Evolutionary conservation across 768 basidiomycete species (phyloP), one percentile per base, ranked within the genome.

Genomic region (Tricholomella constricta): DNA sequence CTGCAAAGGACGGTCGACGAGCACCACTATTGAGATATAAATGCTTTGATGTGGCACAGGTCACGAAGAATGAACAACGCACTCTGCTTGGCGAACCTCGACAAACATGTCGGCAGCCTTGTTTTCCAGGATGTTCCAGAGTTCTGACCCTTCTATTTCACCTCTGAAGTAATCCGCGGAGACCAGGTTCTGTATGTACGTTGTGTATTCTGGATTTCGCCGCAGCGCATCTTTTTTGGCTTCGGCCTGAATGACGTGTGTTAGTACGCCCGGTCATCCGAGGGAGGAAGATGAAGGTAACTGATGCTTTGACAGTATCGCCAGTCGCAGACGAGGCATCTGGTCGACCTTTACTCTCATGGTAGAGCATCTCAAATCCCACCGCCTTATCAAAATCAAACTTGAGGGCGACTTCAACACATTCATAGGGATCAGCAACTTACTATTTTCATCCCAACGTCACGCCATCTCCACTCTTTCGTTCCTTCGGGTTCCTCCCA

Each of bases 281-380:
- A 10, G 54, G 11, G 12, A 26, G 20, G 38, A 22, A n/a, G 20
- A 12, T 22, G 36, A 45, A 23, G 66, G 80, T 55, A 61, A 88
- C 86, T n/a, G 80, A 81, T 41, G 80, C 74, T 17, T 64, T 61
- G 5, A 70, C 56, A 34, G 63, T 69, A 48, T 80, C 78, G 27
- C 68, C 55, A 2, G 72, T 63, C 38, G 64, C 59, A 44, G 66
- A 72, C 17, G 71, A 57, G 10, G 58, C 65, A 35, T 77, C 76
- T 51, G 72, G 70, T 36, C 82, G 81, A 42, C 79, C 74, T 68
- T 89, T 87, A 53, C 82, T 88, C 65, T 94, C 94, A 65, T 90
- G 86, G 66, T 90, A 98, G 35, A 97, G 79, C 80, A 98, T 99
- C 73, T 99, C 97, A 56, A 98, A 98, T 1, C 97, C 97, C 57